These are phyloP conservation scores for Podaxis sp. DNA, from an alignment of 768 basidiomycete species.

Conservation along the genomic window DNA sequence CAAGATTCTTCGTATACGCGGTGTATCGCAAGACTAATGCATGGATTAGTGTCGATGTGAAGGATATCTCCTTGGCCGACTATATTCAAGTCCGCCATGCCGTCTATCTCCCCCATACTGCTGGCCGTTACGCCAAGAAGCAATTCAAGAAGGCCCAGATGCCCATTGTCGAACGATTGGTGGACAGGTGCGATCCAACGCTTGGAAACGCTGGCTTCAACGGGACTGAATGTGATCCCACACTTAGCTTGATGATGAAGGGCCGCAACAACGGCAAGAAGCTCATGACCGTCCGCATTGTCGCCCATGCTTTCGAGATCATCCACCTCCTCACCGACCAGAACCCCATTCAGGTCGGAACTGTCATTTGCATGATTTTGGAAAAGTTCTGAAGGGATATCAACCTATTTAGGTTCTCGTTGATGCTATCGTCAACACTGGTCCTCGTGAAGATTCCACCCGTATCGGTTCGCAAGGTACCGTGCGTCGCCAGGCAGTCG, in stretches of 20 bases:
- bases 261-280: slow-evolving; percentile 99
- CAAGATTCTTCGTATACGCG: slow-evolving; percentile 19
- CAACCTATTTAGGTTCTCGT: slow-evolving; percentile 69
- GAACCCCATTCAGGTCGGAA: slow-evolving; percentile 94
- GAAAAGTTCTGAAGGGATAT: slow-evolving; percentile 8
- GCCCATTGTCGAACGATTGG: slow-evolving; percentile 99
- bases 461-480: slow-evolving; percentile 99
- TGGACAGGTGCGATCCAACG: slow-evolving; percentile 75
- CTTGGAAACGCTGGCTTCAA: neutral
- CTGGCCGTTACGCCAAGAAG: slow-evolving; percentile 99
- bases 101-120: slow-evolving; percentile 97
- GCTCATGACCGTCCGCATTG: slow-evolving; percentile 97
- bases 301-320: slow-evolving; percentile 99
- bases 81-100: slow-evolving; percentile 99
- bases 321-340: slow-evolving; percentile 99
- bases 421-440: slow-evolving; percentile 99
- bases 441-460: slow-evolving; percentile 98
- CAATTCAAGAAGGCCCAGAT: slow-evolving; percentile 99
- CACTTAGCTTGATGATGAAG: slow-evolving; percentile 96
- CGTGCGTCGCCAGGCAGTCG: slow-evolving; percentile 98
- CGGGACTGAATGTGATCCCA: slow-evolving; percentile 2
- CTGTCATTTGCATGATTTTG: slow-evolving; percentile 1
- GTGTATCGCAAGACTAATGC: slow-evolving; percentile 9
- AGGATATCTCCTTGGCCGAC: slow-evolving; percentile 98
- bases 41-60: slow-evolving; percentile 83